phyloP scores from a whole-genome alignment of 768 basidiomycete genomes.

The Pleurotus giganteus region DNA sequence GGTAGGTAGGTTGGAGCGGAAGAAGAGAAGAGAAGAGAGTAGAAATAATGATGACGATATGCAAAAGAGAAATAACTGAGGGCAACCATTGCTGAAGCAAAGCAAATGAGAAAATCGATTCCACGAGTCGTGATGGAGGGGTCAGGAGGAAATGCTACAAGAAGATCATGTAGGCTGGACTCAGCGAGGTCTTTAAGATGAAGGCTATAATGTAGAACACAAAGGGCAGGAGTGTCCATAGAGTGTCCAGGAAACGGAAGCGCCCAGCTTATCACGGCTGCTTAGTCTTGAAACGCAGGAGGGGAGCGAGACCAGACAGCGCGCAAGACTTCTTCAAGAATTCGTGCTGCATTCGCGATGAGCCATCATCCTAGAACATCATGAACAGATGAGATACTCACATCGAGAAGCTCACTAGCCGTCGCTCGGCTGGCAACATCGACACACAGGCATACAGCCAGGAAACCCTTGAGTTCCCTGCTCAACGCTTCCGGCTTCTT shows the following conservation, averaged over 20 bases:
- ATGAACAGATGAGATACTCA: conserved; percentile 34
- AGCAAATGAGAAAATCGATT: conserved; percentile 1
- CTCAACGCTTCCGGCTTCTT: conserved; percentile 94
- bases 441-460: conserved; percentile 97
- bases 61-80: conserved; percentile 6
- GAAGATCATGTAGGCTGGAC: too few species aligned
- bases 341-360: conserved; percentile 64
- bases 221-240: conserved; percentile 9
- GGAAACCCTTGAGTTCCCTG: conserved; percentile 90
- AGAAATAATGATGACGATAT: background rate
- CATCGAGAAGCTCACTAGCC: conserved; percentile 80
- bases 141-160: background rate
- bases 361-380: conserved; percentile 4
- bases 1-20: background rate
- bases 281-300: conserved; percentile 79
- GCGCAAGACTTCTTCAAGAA: conserved; percentile 91
- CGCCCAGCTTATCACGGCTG: conserved; percentile 38
- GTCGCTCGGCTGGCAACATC: conserved; percentile 94
- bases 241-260: background rate
- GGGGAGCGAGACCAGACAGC: conserved; percentile 76
- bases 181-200: background rate
- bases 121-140: background rate
- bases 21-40: background rate
- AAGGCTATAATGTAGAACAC: conserved; percentile 11
- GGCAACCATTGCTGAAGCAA: conserved; percentile 1